Percentiles rank a stretch among this genome's conserved stretches.
Conservation (phyloP, 768 basidiomycete genomes). For the Kwoniella pini region DNA sequence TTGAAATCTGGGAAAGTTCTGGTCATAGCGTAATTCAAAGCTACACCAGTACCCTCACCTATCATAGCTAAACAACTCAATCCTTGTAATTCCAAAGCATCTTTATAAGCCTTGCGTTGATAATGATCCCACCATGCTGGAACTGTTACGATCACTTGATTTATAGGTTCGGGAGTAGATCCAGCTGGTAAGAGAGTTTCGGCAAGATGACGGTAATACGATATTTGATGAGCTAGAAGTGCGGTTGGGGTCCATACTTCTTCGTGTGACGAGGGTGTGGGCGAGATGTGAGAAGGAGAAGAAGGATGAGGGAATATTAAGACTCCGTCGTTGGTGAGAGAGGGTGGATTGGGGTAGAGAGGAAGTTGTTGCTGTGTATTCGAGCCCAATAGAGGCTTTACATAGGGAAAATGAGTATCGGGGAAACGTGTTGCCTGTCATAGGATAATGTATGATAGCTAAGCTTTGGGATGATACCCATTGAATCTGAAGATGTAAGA, state of each 20-base stretch:
- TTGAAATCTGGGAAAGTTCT: slow-evolving; percentile 67
- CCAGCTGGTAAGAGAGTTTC: slow-evolving; percentile 62
- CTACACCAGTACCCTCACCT: slow-evolving; percentile 80
- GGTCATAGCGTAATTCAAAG: slow-evolving; percentile 97
- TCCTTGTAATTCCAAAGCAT: slow-evolving; percentile 89
- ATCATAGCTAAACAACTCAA: slow-evolving; percentile 78
- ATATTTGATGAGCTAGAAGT: slow-evolving; percentile 88
- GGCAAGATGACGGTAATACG: slow-evolving; percentile 85
- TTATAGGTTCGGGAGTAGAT: slow-evolving; percentile 65
- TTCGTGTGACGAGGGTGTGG: slow-evolving; percentile 46
- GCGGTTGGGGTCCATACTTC: slow-evolving; percentile 76
- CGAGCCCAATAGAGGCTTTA: slow-evolving; percentile 76
- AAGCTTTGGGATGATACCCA: not conserved
- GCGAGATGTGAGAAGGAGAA: slow-evolving; percentile 37
- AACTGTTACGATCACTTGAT: slow-evolving; percentile 83
- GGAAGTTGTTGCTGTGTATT: slow-evolving; percentile 27
- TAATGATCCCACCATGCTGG: slow-evolving; percentile 87
- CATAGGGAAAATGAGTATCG: slow-evolving; percentile 75
- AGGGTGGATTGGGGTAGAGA: slow-evolving; percentile 49
- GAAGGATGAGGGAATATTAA: slow-evolving; percentile 49
- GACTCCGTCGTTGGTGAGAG: slow-evolving; percentile 31
- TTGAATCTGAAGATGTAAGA: not conserved
- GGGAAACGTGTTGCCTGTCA: slow-evolving; percentile 87
- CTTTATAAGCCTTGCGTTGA: slow-evolving; percentile 86
- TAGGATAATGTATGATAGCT: not conserved